phyloP scores from a whole-genome alignment of 768 basidiomycete genomes.

The Hysterangium stoloniferum region DNA sequence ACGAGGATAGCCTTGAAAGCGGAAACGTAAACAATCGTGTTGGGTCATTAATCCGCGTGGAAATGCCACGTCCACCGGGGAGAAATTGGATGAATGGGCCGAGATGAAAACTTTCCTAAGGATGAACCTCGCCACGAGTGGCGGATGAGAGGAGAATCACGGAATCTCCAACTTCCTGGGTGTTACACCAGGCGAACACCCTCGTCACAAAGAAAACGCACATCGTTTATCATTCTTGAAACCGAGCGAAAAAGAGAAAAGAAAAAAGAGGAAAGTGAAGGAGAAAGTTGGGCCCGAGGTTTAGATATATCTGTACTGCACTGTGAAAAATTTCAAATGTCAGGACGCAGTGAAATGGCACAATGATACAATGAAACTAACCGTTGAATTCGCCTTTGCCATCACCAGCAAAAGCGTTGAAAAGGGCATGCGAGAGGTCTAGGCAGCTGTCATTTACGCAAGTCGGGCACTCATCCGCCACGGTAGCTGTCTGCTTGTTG shows the following conservation, averaged over 20 bases:
- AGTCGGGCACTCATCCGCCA: constrained; percentile 80
- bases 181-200: neutral
- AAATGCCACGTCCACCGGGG: constrained; percentile 6
- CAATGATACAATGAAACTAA: constrained; percentile 29
- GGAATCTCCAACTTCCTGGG: neutral
- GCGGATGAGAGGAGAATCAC: neutral
- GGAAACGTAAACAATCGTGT: neutral
- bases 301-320: constrained; percentile 19
- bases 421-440: constrained; percentile 65
- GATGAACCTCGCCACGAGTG: neutral
- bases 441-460: constrained; percentile 61
- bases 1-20: neutral
- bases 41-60: neutral
- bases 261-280: neutral
- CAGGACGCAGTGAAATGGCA: neutral
- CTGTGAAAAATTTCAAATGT: constrained; percentile 15
- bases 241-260: neutral
- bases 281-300: neutral
- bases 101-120: neutral
- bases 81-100: neutral
- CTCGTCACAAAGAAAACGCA: neutral
- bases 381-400: constrained; percentile 50
- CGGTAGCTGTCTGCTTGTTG: constrained; percentile 50
- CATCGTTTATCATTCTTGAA: neutral
- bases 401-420: constrained; percentile 45